Conservation (phyloP, 768 basidiomycete genomes). For the Amanita subjunquillea region DNA sequence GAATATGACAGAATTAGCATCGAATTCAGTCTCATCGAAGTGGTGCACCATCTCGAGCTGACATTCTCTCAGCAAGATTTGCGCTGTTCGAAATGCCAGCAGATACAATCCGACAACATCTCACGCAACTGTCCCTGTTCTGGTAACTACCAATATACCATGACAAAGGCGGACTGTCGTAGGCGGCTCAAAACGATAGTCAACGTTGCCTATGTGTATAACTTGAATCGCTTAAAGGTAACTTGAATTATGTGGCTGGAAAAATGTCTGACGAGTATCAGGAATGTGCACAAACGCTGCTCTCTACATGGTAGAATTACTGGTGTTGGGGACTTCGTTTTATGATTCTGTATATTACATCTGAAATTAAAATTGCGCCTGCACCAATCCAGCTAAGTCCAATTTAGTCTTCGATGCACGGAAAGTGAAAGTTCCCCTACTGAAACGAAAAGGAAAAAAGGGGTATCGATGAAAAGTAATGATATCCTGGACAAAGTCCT, state of each 20-base stretch:
- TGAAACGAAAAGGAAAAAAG: not conserved
- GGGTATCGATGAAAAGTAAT: conserved; percentile 2
- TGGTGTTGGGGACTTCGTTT: not conserved
- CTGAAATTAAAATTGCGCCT: not conserved
- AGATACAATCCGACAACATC: conserved; percentile 84
- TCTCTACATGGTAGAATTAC: conserved; percentile 9
- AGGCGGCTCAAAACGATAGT: conserved; percentile 72
- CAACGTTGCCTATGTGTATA: conserved; percentile 72
- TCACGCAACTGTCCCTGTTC: conserved; percentile 83
- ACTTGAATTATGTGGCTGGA: conserved; percentile 1
- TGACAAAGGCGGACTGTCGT: conserved; percentile 63
- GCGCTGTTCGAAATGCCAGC: conserved; percentile 80
- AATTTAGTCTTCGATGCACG: too few species aligned
- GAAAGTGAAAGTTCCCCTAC: not conserved
- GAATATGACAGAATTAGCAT: conserved; percentile 87
- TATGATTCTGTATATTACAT: not conserved
- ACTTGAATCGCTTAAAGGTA: conserved; percentile 59
- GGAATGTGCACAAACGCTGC: conserved; percentile 37
- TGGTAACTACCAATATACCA: conserved; percentile 65
- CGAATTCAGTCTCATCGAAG: conserved; percentile 76
- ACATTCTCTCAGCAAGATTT: conserved; percentile 85
- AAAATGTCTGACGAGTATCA: conserved; percentile 8
- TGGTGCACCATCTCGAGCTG: conserved; percentile 60
- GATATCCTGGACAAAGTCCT: not conserved
- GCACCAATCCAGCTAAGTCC: not conserved